A percentile compares a stretch with the other conserved stretches of the same genome.
phyloP scores from a whole-genome alignment of 208 protist genomes.

The Sergeia podlipaevii region DNA sequence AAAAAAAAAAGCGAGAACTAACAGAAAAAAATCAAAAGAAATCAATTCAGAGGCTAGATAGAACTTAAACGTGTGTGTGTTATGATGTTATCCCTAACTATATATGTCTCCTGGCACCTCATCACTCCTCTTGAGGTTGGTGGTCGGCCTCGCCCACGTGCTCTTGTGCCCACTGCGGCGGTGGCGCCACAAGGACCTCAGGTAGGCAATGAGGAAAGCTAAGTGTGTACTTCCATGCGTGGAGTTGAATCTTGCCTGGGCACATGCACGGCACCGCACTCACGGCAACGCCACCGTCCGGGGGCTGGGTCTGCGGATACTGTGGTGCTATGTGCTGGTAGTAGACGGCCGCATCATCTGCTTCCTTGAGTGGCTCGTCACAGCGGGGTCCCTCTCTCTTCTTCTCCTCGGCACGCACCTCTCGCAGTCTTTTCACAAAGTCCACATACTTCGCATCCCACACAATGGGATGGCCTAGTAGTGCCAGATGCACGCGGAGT shows the following conservation, averaged over 20 bases:
- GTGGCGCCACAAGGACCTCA: conserved; percentile 22
- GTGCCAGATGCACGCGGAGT: conserved; percentile 87
- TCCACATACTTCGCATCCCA: conserved; percentile 71
- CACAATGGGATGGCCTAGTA: conserved; percentile 84
- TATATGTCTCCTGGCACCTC: too few relatives aligned
- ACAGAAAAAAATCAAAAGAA: too few relatives aligned
- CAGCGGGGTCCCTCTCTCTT: neutral
- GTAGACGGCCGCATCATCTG: conserved; percentile 6
- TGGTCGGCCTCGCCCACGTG: too few relatives aligned
- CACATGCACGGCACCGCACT: conserved; percentile 25
- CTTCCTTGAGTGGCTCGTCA: neutral
- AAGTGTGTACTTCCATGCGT: conserved; percentile 64
- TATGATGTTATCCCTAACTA: too few relatives aligned
- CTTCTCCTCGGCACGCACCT: neutral
- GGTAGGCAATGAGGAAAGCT: conserved; percentile 6
- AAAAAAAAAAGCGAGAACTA: too few relatives aligned
- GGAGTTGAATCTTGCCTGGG: conserved; percentile 53
- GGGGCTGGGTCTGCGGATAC: too few relatives aligned
- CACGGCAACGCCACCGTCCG: neutral
- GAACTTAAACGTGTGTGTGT: too few relatives aligned
- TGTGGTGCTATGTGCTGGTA: neutral
- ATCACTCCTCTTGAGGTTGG: too few relatives aligned
- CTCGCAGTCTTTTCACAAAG: conserved; percentile 1
- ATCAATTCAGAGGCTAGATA: too few relatives aligned
- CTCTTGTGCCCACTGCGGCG: conserved; percentile 38